Base-by-base conservation (phyloP, 179 eudicot genomes). In the Gypsophila paniculata region DNA sequence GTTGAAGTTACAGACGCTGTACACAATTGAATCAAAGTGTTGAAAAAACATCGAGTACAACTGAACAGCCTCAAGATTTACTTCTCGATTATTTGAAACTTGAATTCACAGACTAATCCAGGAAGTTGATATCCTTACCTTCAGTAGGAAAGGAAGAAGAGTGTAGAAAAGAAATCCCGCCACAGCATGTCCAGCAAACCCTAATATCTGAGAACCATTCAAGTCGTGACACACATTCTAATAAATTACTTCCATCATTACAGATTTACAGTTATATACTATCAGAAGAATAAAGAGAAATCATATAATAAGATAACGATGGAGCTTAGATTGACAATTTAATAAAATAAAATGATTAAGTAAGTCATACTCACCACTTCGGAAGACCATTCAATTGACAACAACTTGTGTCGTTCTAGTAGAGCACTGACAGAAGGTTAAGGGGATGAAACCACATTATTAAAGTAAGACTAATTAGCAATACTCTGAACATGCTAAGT, bases 341-440 rank as follows among this genome's bases (percentile, higher is more conserved):
- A 39, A 36, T 10, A 17, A 19, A 39, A 36, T 10, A 17, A 19
- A 8, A 46, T 14, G 23, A 8, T 60, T 8, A 2, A 61, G 29
- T 12, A 19, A 54, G 39, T 60, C 26, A 52, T 72, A 85, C 96
- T 86, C 82, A 93, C 98, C 66, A 85, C 80, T 61, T 81, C 80
- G 6, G 79, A 62, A 69, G 91, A 89, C 96, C 91, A 93, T 73
- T 77, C 80, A 2, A 85, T 79, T n/a, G 95, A 82, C 81, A 81
- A 85, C 72, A 93, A 77, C 68, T 49, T 75, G 69, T 72, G 78
- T 70, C 88, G 78, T 80, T 93, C 98, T 29, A 93, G 13, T 44
- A 89, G 66, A 65, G 83, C 77, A 19, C 98, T 91, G 75, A 74
- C 46, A 71, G 10, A 63, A 74, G 61, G 85, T 88, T 71, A 86